Percentiles rank a stretch among this genome's conserved stretches.
Conservation (phyloP, 2,329 filamentous ascomycete genomes). For the Trichoderma semiorbis region DNA sequence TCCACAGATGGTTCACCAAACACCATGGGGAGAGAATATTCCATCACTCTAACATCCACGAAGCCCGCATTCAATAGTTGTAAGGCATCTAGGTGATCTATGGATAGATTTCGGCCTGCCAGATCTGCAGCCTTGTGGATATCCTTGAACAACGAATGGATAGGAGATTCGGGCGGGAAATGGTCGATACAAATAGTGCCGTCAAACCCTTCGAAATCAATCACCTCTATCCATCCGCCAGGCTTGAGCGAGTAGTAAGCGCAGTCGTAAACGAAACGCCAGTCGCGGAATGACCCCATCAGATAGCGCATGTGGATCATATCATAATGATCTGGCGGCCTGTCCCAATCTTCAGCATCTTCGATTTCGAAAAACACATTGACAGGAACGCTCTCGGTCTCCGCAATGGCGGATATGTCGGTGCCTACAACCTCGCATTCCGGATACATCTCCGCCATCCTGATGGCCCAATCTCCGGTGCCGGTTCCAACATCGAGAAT, state of each 20-base stretch:
- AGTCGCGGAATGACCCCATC: slow-evolving; percentile 54
- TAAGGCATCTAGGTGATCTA: slow-evolving; percentile 44
- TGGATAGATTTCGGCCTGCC: slow-evolving; percentile 44
- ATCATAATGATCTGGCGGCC: slow-evolving; percentile 50
- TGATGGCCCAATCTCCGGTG: slow-evolving; percentile 50
- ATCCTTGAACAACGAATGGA: slow-evolving; percentile 41
- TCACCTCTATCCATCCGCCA: slow-evolving; percentile 55
- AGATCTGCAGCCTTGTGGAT: slow-evolving; percentile 41
- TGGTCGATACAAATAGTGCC: slow-evolving; percentile 31
- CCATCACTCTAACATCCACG: slow-evolving; percentile 46
- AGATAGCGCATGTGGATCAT: slow-evolving; percentile 56
- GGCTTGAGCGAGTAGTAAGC: slow-evolving; percentile 52
- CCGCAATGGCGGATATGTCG: slow-evolving; percentile 55
- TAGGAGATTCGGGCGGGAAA: slow-evolving; percentile 45
- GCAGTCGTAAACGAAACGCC: slow-evolving; percentile 52
- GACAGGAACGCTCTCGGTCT: slow-evolving; percentile 53
- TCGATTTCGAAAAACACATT: slow-evolving; percentile 60
- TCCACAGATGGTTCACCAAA: slow-evolving; percentile 44
- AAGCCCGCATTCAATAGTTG: slow-evolving; percentile 49
- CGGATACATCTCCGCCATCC: slow-evolving; percentile 52
- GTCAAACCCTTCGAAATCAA: slow-evolving; percentile 51
- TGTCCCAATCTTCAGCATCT: slow-evolving; percentile 59
- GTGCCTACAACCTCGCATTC: slow-evolving; percentile 56
- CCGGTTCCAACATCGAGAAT: slow-evolving; percentile 59
- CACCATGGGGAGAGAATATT: slow-evolving; percentile 48